Conservation (phyloP, 208 protist genomes). For the Wallacemonas sp. region DNA sequence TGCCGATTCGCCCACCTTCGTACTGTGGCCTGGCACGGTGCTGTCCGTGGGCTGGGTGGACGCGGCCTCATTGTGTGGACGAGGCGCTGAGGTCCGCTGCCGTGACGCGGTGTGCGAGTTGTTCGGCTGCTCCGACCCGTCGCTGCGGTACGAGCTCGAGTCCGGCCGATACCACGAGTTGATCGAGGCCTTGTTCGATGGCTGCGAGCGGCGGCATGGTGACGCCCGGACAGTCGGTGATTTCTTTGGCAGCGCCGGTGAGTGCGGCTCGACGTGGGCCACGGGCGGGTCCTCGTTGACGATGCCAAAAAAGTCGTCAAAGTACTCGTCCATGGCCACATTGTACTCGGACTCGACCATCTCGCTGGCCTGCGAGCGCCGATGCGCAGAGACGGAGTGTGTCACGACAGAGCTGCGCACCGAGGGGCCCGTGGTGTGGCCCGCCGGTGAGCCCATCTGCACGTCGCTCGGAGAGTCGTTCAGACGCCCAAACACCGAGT, state of each 20-base stretch:
- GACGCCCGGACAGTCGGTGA: neutral
- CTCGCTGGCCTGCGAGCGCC: neutral
- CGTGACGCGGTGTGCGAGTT: neutral
- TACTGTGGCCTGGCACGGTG: neutral
- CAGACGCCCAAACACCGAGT: too few relatives aligned
- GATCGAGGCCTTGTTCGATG: slow-evolving; percentile 1
- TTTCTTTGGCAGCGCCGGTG: neutral
- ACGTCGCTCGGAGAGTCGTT: too few relatives aligned
- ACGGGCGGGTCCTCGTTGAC: neutral
- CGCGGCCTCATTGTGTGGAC: neutral
- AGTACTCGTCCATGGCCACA: neutral
- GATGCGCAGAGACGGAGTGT: neutral
- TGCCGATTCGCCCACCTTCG: neutral
- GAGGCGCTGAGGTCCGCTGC: neutral
- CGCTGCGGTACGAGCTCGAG: neutral
- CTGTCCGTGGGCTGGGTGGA: too few relatives aligned
- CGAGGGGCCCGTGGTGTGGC: neutral
- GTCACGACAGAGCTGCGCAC: neutral
- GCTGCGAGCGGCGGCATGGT: neutral
- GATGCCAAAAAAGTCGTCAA: neutral
- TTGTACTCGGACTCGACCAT: neutral
- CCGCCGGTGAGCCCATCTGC: too few relatives aligned
- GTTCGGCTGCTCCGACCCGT: neutral
- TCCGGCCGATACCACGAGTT: neutral
- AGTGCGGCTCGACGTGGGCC: neutral